A percentile compares a stretch with the other conserved stretches of the same genome.
Conservation (phyloP, 768 basidiomycete species). For the Cytidiella melzeri region DNA sequence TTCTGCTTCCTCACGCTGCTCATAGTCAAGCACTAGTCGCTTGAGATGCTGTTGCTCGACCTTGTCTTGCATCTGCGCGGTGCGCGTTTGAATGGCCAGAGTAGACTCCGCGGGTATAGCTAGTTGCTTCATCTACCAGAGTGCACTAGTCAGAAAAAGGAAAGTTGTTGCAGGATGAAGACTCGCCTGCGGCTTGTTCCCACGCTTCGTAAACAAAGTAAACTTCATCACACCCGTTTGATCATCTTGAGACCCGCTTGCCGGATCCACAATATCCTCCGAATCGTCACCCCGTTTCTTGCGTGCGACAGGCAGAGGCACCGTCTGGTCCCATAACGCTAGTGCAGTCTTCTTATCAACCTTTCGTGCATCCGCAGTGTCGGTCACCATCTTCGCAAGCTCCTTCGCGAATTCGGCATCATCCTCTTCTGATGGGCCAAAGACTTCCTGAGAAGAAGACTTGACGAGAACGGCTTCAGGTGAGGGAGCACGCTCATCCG, state of each 20-base stretch:
- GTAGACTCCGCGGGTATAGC: conserved; percentile 85
- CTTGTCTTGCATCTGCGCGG: conserved; percentile 89
- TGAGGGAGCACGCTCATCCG: conserved; percentile 67
- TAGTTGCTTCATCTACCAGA: conserved; percentile 77
- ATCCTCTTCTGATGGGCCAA: conserved; percentile 84
- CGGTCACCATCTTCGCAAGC: conserved; percentile 90
- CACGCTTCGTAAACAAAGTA: conserved; percentile 86
- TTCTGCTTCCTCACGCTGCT: conserved; percentile 83
- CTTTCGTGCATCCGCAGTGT: conserved; percentile 80
- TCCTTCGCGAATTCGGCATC: conserved; percentile 94
- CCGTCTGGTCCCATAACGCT: conserved; percentile 84
- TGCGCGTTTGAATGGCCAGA: conserved; percentile 84
- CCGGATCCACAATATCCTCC: conserved; percentile 44
- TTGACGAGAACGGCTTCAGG: conserved; percentile 78
- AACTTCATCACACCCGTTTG: conserved; percentile 72
- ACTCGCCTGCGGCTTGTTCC: conserved; percentile 85
- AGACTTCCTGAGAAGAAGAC: conserved; percentile 54
- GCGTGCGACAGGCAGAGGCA: conserved; percentile 57
- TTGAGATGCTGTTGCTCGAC: conserved; percentile 97
- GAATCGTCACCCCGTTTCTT: conserved; percentile 61
- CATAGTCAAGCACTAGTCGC: conserved; percentile 87
- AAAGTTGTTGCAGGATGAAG: neutral
- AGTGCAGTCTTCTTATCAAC: conserved; percentile 85
- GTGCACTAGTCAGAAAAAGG: neutral
- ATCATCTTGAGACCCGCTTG: conserved; percentile 20